Percentiles rank a stretch among this genome's conserved stretches.
phyloP scores from a whole-genome alignment of 768 basidiomycete genomes.

The Termitomyces sp. region DNA sequence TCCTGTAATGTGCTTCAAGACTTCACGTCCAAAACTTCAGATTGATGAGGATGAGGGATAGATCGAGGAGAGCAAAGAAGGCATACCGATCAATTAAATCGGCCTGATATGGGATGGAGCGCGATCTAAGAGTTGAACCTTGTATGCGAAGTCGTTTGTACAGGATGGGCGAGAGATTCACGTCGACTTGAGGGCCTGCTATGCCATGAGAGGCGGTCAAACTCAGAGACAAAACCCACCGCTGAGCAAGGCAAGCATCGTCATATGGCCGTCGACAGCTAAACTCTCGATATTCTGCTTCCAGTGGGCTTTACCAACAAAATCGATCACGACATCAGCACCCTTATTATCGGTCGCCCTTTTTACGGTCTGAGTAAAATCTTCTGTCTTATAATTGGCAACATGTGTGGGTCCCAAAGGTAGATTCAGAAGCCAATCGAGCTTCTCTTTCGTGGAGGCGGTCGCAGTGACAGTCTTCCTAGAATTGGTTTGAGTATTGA shows the following conservation, averaged over 20 bases:
- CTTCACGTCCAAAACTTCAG: constrained; percentile 47
- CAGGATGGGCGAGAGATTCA: constrained; percentile 63
- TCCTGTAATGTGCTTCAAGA: constrained; percentile 56
- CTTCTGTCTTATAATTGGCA: constrained; percentile 80
- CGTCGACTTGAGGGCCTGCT: constrained; percentile 47
- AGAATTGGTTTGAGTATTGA: not conserved
- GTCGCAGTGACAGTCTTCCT: constrained; percentile 77
- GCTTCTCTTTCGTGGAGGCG: constrained; percentile 79
- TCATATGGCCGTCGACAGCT: constrained; percentile 73
- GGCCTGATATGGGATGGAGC: constrained; percentile 70
- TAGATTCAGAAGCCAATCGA: constrained; percentile 65
- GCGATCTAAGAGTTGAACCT: constrained; percentile 81
- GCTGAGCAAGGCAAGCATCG: constrained; percentile 57
- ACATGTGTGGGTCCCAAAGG: constrained; percentile 68
- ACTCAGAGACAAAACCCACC: constrained; percentile 36
- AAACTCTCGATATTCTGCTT: constrained; percentile 65
- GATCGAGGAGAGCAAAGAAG: not conserved
- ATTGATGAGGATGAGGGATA: not conserved
- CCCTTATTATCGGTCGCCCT: constrained; percentile 63
- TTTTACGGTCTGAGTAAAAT: constrained; percentile 74
- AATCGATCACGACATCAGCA: constrained; percentile 82
- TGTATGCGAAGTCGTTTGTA: constrained; percentile 84
- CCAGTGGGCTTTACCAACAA: constrained; percentile 75
- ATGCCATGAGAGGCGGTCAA: not conserved
- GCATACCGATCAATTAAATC: constrained; percentile 57